A percentile compares a stretch with the other conserved stretches of the same genome.
Conservation (phyloP, 2,329 filamentous ascomycete genomes). For the Colletotrichum phormii region DNA sequence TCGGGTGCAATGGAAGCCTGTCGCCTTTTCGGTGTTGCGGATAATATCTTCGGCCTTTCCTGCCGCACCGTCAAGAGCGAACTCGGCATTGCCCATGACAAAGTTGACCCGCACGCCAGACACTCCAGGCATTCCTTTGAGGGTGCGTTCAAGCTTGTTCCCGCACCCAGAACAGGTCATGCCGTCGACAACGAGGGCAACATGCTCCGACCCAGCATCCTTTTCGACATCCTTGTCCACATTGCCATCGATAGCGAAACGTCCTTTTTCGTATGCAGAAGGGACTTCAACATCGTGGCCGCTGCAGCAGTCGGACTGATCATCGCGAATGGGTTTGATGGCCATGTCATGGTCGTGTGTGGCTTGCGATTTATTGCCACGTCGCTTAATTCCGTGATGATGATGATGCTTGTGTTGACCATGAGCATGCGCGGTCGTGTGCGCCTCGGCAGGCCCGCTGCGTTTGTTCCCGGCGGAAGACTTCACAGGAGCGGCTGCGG, state of each 20-base stretch:
- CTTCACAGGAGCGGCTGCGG: conserved; percentile 12
- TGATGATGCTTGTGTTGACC: conserved; percentile 37
- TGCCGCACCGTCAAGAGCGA: conserved; percentile 42
- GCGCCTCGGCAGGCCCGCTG: neutral
- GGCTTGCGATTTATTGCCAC: conserved; percentile 33
- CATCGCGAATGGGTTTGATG: conserved; percentile 9
- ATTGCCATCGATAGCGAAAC: neutral
- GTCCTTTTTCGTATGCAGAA: neutral
- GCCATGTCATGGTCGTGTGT: conserved; percentile 26
- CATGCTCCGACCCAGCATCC: conserved; percentile 40
- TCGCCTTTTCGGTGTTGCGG: conserved; percentile 41
- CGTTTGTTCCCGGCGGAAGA: neutral
- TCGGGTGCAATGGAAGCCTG: conserved; percentile 45
- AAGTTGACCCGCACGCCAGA: conserved; percentile 50
- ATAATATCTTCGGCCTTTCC: conserved; percentile 44
- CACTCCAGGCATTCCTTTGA: conserved; percentile 44
- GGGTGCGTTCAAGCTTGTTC: conserved; percentile 47
- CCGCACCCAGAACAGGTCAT: conserved; percentile 53
- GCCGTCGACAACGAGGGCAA: conserved; percentile 46
- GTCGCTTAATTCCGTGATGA: conserved; percentile 39
- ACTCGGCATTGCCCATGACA: conserved; percentile 51
- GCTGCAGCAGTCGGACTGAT: conserved; percentile 25
- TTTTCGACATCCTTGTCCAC: conserved; percentile 42
- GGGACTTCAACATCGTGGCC: conserved; percentile 8
- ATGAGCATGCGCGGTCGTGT: conserved; percentile 28